Percentiles rank a stretch among this genome's conserved stretches.
Conservation (phyloP, 2,329 filamentous ascomycete genomes). For the Zymoseptoria crescenta region DNA sequence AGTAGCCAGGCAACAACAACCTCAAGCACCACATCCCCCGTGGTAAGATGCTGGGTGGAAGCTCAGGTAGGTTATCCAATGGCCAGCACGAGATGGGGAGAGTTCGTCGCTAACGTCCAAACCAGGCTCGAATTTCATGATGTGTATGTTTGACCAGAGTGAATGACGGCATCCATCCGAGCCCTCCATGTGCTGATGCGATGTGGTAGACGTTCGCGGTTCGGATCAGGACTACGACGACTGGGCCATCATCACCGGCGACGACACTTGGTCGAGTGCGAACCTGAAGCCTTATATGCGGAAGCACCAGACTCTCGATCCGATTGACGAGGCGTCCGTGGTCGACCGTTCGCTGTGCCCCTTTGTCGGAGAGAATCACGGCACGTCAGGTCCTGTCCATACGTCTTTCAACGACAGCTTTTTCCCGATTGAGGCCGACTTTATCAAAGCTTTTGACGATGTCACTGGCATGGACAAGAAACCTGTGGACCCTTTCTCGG, state of each 20-base stretch:
- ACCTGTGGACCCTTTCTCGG: slow-evolving; percentile 25
- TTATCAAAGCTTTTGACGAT: slow-evolving; percentile 25
- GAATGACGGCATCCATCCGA: slow-evolving; percentile 27
- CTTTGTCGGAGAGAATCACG: slow-evolving; percentile 23
- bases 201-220: slow-evolving; percentile 34
- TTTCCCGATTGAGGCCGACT: slow-evolving; percentile 25
- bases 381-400: slow-evolving; percentile 22
- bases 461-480: slow-evolving; percentile 19
- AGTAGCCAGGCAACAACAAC: background rate
- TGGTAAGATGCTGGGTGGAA: slow-evolving; percentile 31
- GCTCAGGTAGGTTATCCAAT: background rate
- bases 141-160: slow-evolving; percentile 3
- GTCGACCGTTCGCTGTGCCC: slow-evolving; percentile 1
- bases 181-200: slow-evolving; percentile 17
- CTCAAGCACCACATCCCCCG: slow-evolving; percentile 6
- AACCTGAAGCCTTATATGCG: slow-evolving; percentile 40
- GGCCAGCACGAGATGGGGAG: background rate
- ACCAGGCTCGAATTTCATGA: background rate
- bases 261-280: slow-evolving; percentile 41
- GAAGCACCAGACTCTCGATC: slow-evolving; percentile 33
- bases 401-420: slow-evolving; percentile 26
- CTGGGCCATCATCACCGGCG: slow-evolving; percentile 37
- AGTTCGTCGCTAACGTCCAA: background rate
- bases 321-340: slow-evolving; percentile 22
- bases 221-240: slow-evolving; percentile 39